phyloP scores from a whole-genome alignment of 1,139 yeast genomes.

The Zygosaccharomyces sapae region DNA sequence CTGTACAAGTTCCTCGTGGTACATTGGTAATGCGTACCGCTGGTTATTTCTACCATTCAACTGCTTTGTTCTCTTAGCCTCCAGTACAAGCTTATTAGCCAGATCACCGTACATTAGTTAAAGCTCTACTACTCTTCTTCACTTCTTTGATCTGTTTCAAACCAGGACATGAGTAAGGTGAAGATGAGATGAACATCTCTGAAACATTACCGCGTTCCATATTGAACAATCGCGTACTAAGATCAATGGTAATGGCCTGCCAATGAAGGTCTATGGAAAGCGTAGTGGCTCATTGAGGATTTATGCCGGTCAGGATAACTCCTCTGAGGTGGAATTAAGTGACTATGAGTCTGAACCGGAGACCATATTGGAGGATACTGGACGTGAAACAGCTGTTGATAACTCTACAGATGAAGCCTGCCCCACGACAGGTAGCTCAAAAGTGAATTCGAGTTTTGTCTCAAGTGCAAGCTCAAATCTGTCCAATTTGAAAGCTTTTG shows the following conservation, averaged over 20 bases:
- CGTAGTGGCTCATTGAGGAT: conserved; percentile 11
- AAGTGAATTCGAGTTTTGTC: conserved; percentile 4
- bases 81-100: conserved; percentile 75
- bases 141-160: background rate
- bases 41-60: conserved; percentile 38
- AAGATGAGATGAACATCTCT: conserved; percentile 1
- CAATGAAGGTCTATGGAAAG: conserved; percentile 20
- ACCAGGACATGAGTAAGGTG: background rate
- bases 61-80: conserved; percentile 73
- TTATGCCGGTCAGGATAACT: conserved; percentile 4
- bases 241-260: conserved; percentile 1
- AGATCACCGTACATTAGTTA: conserved; percentile 77
- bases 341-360: conserved; percentile 11
- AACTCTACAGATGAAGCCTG: background rate
- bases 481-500: conserved; percentile 19
- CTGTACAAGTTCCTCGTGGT: conserved; percentile 71
- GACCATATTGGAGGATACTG: background rate
- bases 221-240: background rate
- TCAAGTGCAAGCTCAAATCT: conserved; percentile 3
- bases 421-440: background rate
- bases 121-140: background rate
- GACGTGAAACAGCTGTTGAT: background rate
- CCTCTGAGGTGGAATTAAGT: conserved; percentile 15
- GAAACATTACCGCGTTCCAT: background rate
- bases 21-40: conserved; percentile 51